Conservation (phyloP, 441 rosid genomes). For the Erodium texanum region DNA sequence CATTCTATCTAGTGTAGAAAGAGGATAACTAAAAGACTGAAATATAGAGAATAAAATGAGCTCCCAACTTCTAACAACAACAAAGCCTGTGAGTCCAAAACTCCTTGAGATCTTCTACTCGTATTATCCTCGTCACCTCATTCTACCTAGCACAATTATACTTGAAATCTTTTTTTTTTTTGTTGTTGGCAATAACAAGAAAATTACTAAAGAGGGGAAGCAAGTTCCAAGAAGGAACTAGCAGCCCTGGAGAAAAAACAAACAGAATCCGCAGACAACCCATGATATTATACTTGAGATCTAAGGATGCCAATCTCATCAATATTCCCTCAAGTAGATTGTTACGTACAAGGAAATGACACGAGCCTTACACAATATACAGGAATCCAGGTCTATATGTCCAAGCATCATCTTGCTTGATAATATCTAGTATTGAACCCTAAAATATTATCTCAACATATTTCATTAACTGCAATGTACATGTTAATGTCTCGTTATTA, state of each 20-base stretch:
- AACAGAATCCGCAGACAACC: too few relatives aligned
- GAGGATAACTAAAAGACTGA: background rate
- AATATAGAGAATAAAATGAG: background rate
- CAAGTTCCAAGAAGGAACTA: too few relatives aligned
- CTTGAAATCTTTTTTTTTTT: background rate
- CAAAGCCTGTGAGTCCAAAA: background rate
- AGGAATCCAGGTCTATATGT: background rate
- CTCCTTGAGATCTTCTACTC: background rate
- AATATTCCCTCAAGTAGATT: conserved; percentile 1
- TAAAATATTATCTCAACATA: background rate
- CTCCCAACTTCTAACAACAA: background rate
- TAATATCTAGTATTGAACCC: background rate
- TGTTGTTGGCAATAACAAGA: too few relatives aligned
- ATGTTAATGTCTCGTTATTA: background rate
- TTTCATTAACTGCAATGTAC: background rate
- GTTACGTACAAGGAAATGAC: background rate
- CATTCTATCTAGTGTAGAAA: background rate
- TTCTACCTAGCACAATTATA: background rate
- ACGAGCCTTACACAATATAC: background rate
- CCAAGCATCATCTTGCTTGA: background rate
- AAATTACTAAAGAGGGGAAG: too few relatives aligned
- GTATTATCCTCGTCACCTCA: background rate
- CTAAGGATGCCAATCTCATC: conserved; percentile 5
- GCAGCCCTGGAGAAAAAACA: too few relatives aligned
- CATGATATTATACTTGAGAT: background rate